A percentile compares a stretch with the other conserved stretches of the same genome.
These are phyloP conservation scores for Boeremia lycopersici DNA, from an alignment of 2,329 filamentous ascomycete genomes.

Conservation along the genomic window DNA sequence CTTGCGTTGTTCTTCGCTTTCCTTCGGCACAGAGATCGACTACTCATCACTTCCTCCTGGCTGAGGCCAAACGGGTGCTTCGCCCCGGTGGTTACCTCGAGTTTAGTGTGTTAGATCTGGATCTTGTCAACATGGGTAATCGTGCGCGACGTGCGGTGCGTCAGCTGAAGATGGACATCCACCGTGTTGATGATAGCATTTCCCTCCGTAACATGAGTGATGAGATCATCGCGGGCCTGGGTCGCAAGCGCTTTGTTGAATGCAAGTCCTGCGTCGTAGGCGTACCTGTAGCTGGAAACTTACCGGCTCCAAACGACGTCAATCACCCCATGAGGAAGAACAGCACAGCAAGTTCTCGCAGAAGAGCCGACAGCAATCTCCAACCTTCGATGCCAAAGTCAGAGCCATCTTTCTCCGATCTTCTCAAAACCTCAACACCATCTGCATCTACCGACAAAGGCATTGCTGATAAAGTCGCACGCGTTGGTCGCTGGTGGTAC, in stretches of 20 bases:
- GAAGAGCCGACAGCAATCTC: constrained; percentile 15
- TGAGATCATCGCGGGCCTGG: constrained; percentile 68
- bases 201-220: constrained; percentile 63
- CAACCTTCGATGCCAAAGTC: constrained; percentile 31
- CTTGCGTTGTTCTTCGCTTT: constrained; percentile 77
- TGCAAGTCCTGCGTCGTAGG: constrained; percentile 79
- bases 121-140: constrained; percentile 82
- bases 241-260: constrained; percentile 71
- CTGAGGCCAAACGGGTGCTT: constrained; percentile 77
- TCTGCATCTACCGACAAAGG: constrained; percentile 70
- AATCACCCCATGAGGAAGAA: constrained; percentile 33
- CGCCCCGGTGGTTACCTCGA: constrained; percentile 82
- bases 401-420: constrained; percentile 46
- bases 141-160: constrained; percentile 71
- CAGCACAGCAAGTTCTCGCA: constrained; percentile 35
- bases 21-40: constrained; percentile 71
- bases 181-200: constrained; percentile 63
- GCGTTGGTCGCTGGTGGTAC: constrained; percentile 97
- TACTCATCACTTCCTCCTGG: constrained; percentile 72
- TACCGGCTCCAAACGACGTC: constrained; percentile 41
- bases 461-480: constrained; percentile 90
- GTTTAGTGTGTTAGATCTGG: constrained; percentile 76
- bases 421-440: constrained; percentile 39
- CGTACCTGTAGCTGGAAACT: constrained; percentile 69
- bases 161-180: constrained; percentile 73